These are phyloP conservation scores for Lactifluus volemus DNA, from an alignment of 768 basidiomycete species.

Conservation along the genomic window DNA sequence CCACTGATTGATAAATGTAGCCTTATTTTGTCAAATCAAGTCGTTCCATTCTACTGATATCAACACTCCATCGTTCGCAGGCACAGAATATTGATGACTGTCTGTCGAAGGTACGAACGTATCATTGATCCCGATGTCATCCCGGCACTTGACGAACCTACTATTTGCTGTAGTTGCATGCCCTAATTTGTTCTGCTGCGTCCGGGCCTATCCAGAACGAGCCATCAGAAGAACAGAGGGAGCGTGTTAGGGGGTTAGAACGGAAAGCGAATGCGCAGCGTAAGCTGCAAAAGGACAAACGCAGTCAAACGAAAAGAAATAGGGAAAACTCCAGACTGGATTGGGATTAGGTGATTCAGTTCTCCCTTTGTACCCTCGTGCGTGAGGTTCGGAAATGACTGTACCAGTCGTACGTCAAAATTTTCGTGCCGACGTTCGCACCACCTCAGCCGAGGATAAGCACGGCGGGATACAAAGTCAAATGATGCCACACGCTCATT, in stretches of 20 bases:
- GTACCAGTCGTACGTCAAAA: not conserved
- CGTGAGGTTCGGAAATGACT: not conserved
- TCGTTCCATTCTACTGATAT: constrained; percentile 59
- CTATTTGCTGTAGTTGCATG: constrained; percentile 38
- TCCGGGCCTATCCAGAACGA: constrained; percentile 40
- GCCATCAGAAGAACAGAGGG: constrained; percentile 46
- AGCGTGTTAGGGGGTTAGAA: constrained; percentile 40
- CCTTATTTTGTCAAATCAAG: constrained; percentile 60
- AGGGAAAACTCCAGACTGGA: constrained; percentile 23
- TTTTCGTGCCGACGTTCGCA: not conserved
- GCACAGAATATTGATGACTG: constrained; percentile 68
- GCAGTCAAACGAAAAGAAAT: constrained; percentile 41
- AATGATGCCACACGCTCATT: not conserved
- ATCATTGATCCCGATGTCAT: constrained; percentile 21
- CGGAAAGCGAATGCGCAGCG: constrained; percentile 40
- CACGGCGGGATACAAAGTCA: not conserved
- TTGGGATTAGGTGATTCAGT: constrained; percentile 11
- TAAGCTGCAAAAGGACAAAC: constrained; percentile 42
- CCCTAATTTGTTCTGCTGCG: constrained; percentile 40
- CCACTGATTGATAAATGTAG: constrained; percentile 28
- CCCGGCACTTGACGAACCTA: not conserved
- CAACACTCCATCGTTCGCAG: constrained; percentile 66
- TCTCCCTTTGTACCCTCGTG: not conserved
- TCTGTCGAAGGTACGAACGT: constrained; percentile 44
- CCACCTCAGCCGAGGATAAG: not conserved